Base-by-base conservation (phyloP, 805 yeast genomes). In the Yamadazyma ubonensis region DNA sequence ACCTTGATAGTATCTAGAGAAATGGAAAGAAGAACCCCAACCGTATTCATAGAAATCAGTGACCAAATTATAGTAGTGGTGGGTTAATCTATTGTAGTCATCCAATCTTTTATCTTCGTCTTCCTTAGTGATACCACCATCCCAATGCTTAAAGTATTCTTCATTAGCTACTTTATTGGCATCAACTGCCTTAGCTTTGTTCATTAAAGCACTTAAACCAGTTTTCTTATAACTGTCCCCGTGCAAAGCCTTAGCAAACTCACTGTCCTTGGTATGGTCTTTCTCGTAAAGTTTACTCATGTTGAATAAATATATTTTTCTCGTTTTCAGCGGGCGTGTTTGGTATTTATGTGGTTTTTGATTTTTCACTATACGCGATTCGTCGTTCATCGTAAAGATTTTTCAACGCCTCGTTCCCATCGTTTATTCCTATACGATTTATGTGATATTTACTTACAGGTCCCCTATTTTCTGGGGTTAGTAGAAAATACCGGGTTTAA, bases 31-130 rank as follows among this genome's bases (percentile, higher is more conserved):
- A 12, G 96, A 77, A 50, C 99, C 99, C 99, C 99, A 93, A 36
- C 99, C 99, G 66, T 93, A 91, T 71, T 93, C 99, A 75, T 93
- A 93, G 58, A 93, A 93, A 67, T 91, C 99, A 20, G 99, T 93
- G 36, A 87, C 97, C 60, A 91, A 80, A 70, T 93, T 93, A 74
- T 91, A 91, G 75, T 91, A 91, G 61, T 93, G 95, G 63, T 86
- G 90, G 40, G 99, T 93, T 54, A 89, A 77, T 50, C 83, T 82
- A 43, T 95, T 86, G 71, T 91, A 91, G 65, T 90, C 96, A 29
- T 75, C 78, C 45, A 89, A 70, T 67, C 99, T 76, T 57, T 70
- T 65, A 37, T 77, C 69, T 69, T 89, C 85, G 58, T 93, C 84
- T 46, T 76, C 79, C 43, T 76, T 62, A 51, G 80, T 80, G 16